phyloP scores from a whole-genome alignment of 108 stramenopile species.

The Mediolabrus comicus region DNA sequence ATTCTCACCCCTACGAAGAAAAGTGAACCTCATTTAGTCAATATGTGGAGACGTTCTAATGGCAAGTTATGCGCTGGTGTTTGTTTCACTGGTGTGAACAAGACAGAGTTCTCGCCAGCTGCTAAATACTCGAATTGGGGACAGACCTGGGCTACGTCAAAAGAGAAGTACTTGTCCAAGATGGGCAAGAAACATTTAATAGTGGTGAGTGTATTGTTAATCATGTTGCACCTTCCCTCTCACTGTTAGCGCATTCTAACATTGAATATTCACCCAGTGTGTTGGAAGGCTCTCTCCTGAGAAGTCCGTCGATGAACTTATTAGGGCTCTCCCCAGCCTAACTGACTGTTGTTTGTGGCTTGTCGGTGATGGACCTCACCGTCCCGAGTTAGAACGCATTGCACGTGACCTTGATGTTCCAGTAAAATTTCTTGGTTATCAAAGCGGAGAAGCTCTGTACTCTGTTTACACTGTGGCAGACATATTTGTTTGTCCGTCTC shows the following conservation, averaged over 20 bases:
- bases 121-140: slow-evolving; percentile 39
- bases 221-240: not conserved
- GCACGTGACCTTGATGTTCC: slow-evolving; percentile 32
- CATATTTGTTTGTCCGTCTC: slow-evolving; percentile 50
- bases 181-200: slow-evolving; percentile 36
- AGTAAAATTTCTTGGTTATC: slow-evolving; percentile 53
- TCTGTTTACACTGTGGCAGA: slow-evolving; percentile 50
- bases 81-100: slow-evolving; percentile 47
- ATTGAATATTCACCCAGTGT: not conserved
- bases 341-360: slow-evolving; percentile 48
- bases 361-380: slow-evolving; percentile 52
- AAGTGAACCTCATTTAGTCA: slow-evolving; percentile 37
- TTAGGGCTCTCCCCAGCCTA: slow-evolving; percentile 25
- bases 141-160: slow-evolving; percentile 31
- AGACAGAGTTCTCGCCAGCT: slow-evolving; percentile 31
- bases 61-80: slow-evolving; percentile 32
- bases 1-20: slow-evolving; percentile 51
- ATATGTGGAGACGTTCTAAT: slow-evolving; percentile 20
- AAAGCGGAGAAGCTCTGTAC: slow-evolving; percentile 51
- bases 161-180: slow-evolving; percentile 27
- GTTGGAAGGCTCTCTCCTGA: slow-evolving; percentile 51
- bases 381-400: slow-evolving; percentile 34
- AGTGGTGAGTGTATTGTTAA: slow-evolving; percentile 3
- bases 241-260: not conserved
- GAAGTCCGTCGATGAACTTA: slow-evolving; percentile 53